phyloP scores from a whole-genome alignment of 495 filamentous ascomycete species.

The Chaetomium fimeti region DNA sequence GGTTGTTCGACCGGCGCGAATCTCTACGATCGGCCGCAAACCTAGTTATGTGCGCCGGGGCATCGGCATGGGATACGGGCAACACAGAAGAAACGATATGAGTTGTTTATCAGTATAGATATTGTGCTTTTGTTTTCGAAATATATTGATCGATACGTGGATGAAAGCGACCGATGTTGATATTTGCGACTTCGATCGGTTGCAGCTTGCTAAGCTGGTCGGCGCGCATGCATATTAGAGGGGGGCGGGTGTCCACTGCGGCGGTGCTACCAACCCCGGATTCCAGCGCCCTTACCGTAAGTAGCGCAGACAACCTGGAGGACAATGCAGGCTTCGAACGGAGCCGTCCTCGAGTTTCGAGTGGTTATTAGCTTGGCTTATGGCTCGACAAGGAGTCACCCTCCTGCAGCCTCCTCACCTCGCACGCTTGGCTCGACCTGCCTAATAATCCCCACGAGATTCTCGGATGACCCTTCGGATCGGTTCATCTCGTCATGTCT shows the following conservation, averaged over 20 bases:
- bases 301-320: neutral
- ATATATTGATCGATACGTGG: neutral
- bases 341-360: neutral
- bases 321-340: too few relatives aligned
- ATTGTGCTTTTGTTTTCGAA: neutral
- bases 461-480: neutral
- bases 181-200: neutral
- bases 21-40: neutral
- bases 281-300: constrained; percentile 18
- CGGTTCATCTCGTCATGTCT: neutral
- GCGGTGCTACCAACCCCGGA: constrained; percentile 19
- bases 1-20: neutral
- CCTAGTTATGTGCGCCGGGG: neutral
- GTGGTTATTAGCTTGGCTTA: neutral
- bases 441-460: neutral
- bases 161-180: neutral
- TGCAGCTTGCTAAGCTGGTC: neutral
- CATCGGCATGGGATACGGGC: neutral
- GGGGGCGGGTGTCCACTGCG: constrained; percentile 1
- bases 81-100: neutral
- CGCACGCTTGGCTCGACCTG: neutral
- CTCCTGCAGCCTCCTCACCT: neutral
- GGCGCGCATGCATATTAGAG: neutral
- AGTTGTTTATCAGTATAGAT: neutral
- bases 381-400: neutral